Conservation (phyloP, 306 rosid species). For the Albizia julibrissin region DNA sequence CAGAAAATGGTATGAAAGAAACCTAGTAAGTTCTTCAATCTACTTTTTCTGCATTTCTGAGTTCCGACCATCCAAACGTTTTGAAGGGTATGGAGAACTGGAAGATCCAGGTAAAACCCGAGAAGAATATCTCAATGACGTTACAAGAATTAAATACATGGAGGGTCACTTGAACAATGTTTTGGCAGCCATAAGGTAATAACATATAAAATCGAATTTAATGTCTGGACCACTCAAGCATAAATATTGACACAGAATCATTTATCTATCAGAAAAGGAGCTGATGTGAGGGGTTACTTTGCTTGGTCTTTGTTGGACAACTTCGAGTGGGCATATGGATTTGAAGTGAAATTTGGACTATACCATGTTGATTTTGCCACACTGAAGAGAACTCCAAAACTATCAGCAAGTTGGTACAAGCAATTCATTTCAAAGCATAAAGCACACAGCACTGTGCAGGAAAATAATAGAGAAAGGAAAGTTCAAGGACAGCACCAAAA, state of each 20-base stretch:
- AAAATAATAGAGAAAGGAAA: constrained; percentile 12
- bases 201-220: not conserved
- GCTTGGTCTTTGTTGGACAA: constrained; percentile 74
- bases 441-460: not conserved
- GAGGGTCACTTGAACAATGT: constrained; percentile 34
- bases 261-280: constrained; percentile 47
- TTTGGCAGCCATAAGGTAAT: constrained; percentile 38
- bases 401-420: constrained; percentile 66
- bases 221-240: not conserved
- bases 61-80: not conserved
- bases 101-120: constrained; percentile 9
- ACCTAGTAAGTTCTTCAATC: not conserved
- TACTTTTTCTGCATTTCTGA: constrained; percentile 1
- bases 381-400: constrained; percentile 52
- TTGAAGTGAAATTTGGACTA: constrained; percentile 49
- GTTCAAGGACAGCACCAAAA: not conserved
- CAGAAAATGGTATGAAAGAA: constrained; percentile 56
- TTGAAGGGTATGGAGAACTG: constrained; percentile 23
- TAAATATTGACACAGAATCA: not conserved
- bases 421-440: constrained; percentile 44
- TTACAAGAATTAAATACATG: constrained; percentile 23
- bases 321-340: constrained; percentile 59
- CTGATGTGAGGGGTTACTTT: constrained; percentile 69
- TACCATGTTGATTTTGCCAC: constrained; percentile 48
- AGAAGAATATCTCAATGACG: constrained; percentile 30